phyloP scores from a whole-genome alignment of 1,139 yeast genomes.

The Williopsis jadinii region DNA sequence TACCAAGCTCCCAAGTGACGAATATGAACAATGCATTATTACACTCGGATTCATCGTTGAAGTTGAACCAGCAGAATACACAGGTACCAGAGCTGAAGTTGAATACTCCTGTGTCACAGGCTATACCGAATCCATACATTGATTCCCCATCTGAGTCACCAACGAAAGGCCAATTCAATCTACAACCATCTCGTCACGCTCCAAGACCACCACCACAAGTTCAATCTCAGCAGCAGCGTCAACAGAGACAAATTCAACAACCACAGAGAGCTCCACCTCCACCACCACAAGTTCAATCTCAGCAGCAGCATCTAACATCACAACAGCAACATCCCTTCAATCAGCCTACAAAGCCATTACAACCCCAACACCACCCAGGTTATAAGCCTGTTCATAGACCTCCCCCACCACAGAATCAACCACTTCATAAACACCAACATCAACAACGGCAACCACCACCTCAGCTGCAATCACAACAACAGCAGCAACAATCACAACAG shows the following conservation, averaged over 20 bases:
- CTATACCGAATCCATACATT: slow-evolving; percentile 24
- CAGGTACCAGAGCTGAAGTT: slow-evolving; percentile 19
- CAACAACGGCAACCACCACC: slow-evolving; percentile 10
- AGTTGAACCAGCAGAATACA: slow-evolving; percentile 9
- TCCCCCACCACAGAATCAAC: slow-evolving; percentile 1
- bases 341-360: slow-evolving; percentile 16
- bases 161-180: slow-evolving; percentile 4
- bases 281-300: slow-evolving; percentile 5
- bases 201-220: slow-evolving; percentile 21
- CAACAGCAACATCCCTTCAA: slow-evolving; percentile 1
- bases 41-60: slow-evolving; percentile 18
- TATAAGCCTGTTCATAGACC: slow-evolving; percentile 4
- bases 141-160: slow-evolving; percentile 5
- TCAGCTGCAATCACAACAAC: slow-evolving; percentile 10
- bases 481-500: slow-evolving; percentile 5
- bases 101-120: slow-evolving; percentile 11
- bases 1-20: background rate
- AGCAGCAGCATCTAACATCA: slow-evolving; percentile 3
- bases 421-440: slow-evolving; percentile 5
- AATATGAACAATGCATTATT: slow-evolving; percentile 1
- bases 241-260: slow-evolving; percentile 3
- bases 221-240: slow-evolving; percentile 6
- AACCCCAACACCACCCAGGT: slow-evolving; percentile 14
- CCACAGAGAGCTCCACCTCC: slow-evolving; percentile 7
- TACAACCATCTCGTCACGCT: slow-evolving; percentile 22